Conservation (phyloP, 1,139 yeast genomes). For the Candida buenavistaensis region DNA sequence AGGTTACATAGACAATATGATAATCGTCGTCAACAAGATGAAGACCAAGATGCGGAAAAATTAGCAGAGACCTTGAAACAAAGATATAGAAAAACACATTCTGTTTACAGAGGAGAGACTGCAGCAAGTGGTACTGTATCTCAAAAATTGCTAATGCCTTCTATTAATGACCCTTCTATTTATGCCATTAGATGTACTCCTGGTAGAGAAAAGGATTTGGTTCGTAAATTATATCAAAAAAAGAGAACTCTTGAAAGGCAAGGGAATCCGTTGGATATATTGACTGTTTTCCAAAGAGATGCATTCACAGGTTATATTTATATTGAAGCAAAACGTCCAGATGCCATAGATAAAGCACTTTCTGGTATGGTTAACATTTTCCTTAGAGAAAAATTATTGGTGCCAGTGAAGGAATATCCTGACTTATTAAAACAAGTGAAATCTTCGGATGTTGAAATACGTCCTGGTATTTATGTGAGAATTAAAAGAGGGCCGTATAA, state of each 20-base stretch:
- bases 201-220: constrained; percentile 90
- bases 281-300: constrained; percentile 94
- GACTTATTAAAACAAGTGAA: constrained; percentile 88
- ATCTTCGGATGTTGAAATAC: constrained; percentile 81
- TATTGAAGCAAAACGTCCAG: constrained; percentile 90
- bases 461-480: constrained; percentile 91
- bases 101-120: constrained; percentile 85
- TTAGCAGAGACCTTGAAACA: constrained; percentile 92
- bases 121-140: constrained; percentile 77
- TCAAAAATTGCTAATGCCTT: constrained; percentile 88
- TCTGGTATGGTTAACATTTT: constrained; percentile 87
- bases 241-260: constrained; percentile 68
- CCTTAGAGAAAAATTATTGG: constrained; percentile 69
- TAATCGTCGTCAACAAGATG: constrained; percentile 83
- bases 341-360: constrained; percentile 87
- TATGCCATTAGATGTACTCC: constrained; percentile 95
- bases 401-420: constrained; percentile 95
- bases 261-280: constrained; percentile 65
- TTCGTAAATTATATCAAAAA: constrained; percentile 79
- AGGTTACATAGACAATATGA: constrained; percentile 90
- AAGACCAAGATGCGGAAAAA: constrained; percentile 93
- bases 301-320: constrained; percentile 88
- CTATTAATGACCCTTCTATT: constrained; percentile 93
- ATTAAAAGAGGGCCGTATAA: constrained; percentile 89
- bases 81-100: constrained; percentile 84